Percentiles rank a stretch among this genome's conserved stretches.
phyloP scores from a whole-genome alignment of 1,284 basidiomycete species.

The Polyporus tsugae region DNA sequence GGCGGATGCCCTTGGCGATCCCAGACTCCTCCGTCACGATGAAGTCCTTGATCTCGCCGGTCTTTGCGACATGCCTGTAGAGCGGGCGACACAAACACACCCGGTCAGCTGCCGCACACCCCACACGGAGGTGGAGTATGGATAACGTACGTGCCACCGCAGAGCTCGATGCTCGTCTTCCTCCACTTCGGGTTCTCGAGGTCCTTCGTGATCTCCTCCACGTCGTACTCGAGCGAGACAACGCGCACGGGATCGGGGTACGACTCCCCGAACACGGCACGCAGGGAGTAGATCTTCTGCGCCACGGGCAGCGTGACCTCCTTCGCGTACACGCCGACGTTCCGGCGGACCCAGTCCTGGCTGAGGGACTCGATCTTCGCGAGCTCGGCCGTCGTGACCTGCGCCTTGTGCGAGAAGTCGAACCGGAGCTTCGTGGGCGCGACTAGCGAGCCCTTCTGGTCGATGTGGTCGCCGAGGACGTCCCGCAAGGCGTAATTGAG shows the following conservation, averaged over 20 bases:
- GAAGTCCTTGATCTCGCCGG: constrained; percentile 96
- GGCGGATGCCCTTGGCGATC: constrained; percentile 97
- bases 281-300: constrained; percentile 89
- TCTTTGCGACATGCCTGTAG: constrained; percentile 88
- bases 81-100: constrained; percentile 2
- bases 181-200: constrained; percentile 93
- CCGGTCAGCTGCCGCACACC: constrained; percentile 9
- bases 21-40: constrained; percentile 96
- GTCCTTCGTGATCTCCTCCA: constrained; percentile 88
- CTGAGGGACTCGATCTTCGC: constrained; percentile 86
- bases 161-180: constrained; percentile 93
- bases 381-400: constrained; percentile 80
- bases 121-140: neutral
- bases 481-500: constrained; percentile 95
- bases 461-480: constrained; percentile 94
- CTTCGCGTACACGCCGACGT: constrained; percentile 89
- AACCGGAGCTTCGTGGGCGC: constrained; percentile 96
- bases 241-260: constrained; percentile 99
- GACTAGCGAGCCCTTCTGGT: constrained; percentile 98
- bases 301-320: constrained; percentile 88
- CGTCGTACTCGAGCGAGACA: constrained; percentile 87
- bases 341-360: constrained; percentile 89
- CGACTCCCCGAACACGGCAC: constrained; percentile 97
- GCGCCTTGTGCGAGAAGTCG: constrained; percentile 97
- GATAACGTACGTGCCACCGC: constrained; percentile 90